phyloP scores from a whole-genome alignment of 345 rosid species.

The Boechera divaricarpa region DNA sequence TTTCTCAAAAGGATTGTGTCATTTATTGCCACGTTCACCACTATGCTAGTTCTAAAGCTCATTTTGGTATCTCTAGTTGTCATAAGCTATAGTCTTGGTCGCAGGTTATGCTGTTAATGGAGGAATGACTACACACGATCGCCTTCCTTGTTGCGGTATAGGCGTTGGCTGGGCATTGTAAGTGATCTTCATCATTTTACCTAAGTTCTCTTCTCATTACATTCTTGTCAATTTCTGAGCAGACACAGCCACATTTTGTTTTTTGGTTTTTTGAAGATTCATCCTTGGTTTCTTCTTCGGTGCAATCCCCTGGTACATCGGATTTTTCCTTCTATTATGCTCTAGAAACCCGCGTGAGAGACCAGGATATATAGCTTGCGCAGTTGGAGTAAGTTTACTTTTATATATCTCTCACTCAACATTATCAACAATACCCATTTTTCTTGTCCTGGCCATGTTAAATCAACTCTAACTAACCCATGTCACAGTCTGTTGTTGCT shows the following conservation, averaged over 20 bases:
- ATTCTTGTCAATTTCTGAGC: slow-evolving; percentile 8
- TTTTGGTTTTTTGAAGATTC: slow-evolving; percentile 38
- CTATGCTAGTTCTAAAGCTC: background rate
- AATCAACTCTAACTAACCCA: background rate
- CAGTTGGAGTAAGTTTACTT: slow-evolving; percentile 42
- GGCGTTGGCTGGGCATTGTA: slow-evolving; percentile 46
- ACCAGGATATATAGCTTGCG: slow-evolving; percentile 44
- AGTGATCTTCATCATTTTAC: slow-evolving; percentile 23
- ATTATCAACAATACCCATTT: background rate
- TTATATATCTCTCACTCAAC: background rate
- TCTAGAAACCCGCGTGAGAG: slow-evolving; percentile 37
- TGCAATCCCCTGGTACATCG: slow-evolving; percentile 45
- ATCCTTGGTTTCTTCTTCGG: slow-evolving; percentile 46
- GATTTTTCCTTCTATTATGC: slow-evolving; percentile 38
- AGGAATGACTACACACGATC: slow-evolving; percentile 6
- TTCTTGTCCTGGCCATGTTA: background rate
- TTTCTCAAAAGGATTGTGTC: slow-evolving; percentile 5
- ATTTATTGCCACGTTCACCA: background rate
- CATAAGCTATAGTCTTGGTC: background rate
- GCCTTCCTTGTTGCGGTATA: slow-evolving; percentile 46
- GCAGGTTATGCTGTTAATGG: slow-evolving; percentile 40
- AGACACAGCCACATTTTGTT: background rate
- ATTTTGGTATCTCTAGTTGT: background rate
- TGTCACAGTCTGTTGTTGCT: slow-evolving; percentile 34
- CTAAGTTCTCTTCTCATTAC: background rate